Base-by-base conservation (phyloP, 768 basidiomycete species). In the Tylopilus felleus region DNA sequence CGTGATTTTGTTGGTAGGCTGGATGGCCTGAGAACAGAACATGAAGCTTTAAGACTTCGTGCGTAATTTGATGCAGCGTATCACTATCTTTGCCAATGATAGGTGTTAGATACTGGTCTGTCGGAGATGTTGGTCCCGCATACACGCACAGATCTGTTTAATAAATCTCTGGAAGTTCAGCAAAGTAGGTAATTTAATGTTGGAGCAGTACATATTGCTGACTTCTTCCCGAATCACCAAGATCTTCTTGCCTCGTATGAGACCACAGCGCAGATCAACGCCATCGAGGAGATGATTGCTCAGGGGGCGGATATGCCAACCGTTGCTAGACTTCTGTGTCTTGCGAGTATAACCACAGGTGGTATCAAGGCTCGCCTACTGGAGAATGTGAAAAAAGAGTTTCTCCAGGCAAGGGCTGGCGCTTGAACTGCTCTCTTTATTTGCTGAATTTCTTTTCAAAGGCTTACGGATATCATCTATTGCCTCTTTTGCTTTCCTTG, bases 231-330 rank as follows among this genome's bases (percentile, higher is more conserved):
- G n/a, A n/a, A n/a, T 8, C 14, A 14, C 12, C 23, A 65, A 98
- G 95, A 98, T 69, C 78, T 99, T n/a, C 81, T 98, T 28, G 92
- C 94, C 8, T 95, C 93, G 8, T 93, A 95, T 65, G 90, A 98
- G 62, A 76, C 88, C 25, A 74, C 83, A 13, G 77, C 78, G 5
- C 97, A 98, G 68, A 78, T 97, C 40, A 73, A 74, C n/a, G 84
- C 86, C 0, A 91, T 99, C 51, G 96, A 98, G 67, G 92, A 95
- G 52, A 74, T 99, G 61, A 85, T 98, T 57, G 83, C 90, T 17
- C 88, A 91, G 62, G 91, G 91, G 49, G 85, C 86, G 2, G 90
- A 94, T 39, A 80, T 94, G 77, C 82, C 84, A 57, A 79, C 78
- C 9, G 82, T 96, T 5, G 66, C 95, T 10, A 79, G 97, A 54